Evolutionary conservation across 2,329 filamentous ascomycete genomes (phyloP), one percentile per base, ranked within the genome.

Genomic region (Aspergillus floridensis): DNA sequence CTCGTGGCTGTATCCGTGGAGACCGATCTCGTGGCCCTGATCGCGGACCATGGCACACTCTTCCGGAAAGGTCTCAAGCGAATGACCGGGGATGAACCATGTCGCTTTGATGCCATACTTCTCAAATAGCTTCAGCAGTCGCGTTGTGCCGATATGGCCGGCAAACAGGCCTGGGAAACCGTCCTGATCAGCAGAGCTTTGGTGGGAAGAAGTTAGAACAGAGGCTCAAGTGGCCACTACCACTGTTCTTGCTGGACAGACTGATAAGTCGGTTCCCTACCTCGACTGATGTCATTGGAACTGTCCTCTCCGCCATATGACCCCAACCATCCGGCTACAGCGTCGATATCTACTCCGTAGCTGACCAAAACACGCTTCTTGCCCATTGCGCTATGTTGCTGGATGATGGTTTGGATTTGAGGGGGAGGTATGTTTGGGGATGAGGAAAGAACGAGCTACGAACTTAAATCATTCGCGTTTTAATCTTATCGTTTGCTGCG

Each of bases 281-380:
- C 88, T 80, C 88, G 81, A 69, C 84, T 88, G 63, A 92, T 91
- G 66, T 92, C 89, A 68, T 82, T 89, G 1, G 84, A 86, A 7
- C 84, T 88, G 69, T 92, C 88, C 72, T 91, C 84, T 41, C 89
- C 88, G 16, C 87, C 87, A 67, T 92, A 92, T 0, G 85, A 89
- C 0, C 89, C 89, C 0, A 92, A 79, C 89, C 89, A 92, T 8
- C 89, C 88, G 1, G 88, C 85, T 1, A 91, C 87, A n/a, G 88
- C 88, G 64, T 92, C 88, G 26, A 92, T 87, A 62, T 92, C 89
- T 24, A 91, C 86, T 2, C 88, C 87, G 66, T 90, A 90, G 65
- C 83, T 77, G 48, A 82, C 79, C 41, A 85, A 79, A 52, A 85
- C 80, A 54, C 82, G 76, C 64, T 84, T 84, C 71, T 77, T 78